These are phyloP conservation scores for Acanthamoeba triangularis DNA, from an alignment of 208 protist genomes.

Conservation along the genomic window DNA sequence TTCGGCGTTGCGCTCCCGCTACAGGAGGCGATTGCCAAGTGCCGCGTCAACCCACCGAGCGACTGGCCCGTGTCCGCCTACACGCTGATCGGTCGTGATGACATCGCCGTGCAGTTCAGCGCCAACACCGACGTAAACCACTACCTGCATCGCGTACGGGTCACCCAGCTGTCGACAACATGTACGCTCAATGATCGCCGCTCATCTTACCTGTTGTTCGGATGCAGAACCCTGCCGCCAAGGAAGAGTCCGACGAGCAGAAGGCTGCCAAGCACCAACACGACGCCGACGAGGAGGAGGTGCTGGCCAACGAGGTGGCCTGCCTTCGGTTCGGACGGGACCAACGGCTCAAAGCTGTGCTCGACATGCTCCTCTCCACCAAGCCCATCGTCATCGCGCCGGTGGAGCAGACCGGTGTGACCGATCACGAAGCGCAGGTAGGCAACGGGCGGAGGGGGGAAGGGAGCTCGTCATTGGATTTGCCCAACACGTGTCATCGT, in stretches of 20 bases:
- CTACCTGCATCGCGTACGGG: neutral
- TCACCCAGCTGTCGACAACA: neutral
- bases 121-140: neutral
- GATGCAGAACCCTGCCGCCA: neutral
- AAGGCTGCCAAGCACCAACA: neutral
- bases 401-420: conserved; percentile 36
- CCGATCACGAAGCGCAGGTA: conserved; percentile 78
- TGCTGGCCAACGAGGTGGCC: conserved; percentile 74
- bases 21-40: conserved; percentile 81
- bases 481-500: neutral
- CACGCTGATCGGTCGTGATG: conserved; percentile 83
- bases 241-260: neutral
- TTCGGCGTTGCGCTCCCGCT: conserved; percentile 86
- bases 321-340: conserved; percentile 82
- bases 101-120: conserved; percentile 77
- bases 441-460: too few relatives aligned
- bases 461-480: neutral
- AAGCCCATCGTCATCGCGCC: conserved; percentile 59
- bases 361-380: conserved; percentile 79
- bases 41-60: conserved; percentile 73
- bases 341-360: conserved; percentile 80
- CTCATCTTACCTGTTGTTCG: neutral
- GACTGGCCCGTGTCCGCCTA: conserved; percentile 82
- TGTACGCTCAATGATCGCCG: neutral
- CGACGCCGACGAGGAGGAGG: conserved; percentile 1